Evolutionary conservation across 148 eudicot species (phyloP).

Genomic region (Chenopodium quinoa): DNA sequence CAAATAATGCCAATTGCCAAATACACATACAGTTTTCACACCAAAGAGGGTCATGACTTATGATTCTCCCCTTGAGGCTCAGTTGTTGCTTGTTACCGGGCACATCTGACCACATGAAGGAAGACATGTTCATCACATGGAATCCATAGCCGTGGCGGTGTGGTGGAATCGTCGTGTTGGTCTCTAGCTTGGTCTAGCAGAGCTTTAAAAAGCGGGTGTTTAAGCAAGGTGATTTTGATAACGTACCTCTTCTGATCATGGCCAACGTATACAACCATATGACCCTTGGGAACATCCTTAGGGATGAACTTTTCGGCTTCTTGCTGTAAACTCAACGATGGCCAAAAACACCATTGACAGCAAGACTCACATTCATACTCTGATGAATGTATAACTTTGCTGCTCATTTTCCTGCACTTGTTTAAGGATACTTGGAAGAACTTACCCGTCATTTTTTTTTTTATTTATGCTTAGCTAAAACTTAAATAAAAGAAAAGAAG

Average conservation of each 20-base stretch:
- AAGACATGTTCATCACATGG: slow-evolving; percentile 76
- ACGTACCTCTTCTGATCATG: slow-evolving; percentile 62
- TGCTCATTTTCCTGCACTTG: slow-evolving; percentile 30
- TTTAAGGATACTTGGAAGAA: slow-evolving; percentile 31
- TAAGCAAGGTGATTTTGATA: slow-evolving; percentile 61
- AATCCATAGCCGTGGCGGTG: slow-evolving; percentile 66
- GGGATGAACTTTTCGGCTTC: slow-evolving; percentile 51
- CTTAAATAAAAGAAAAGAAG: too few species aligned
- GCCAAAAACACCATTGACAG: slow-evolving; percentile 31
- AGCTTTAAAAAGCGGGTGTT: slow-evolving; percentile 68
- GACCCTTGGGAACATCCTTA: slow-evolving; percentile 89
- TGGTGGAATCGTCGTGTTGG: slow-evolving; percentile 46
- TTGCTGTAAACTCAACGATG: not conserved
- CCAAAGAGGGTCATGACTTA: not conserved
- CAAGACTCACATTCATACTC: slow-evolving; percentile 23
- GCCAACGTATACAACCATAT: slow-evolving; percentile 83
- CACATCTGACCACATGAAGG: slow-evolving; percentile 63
- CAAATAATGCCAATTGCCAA: slow-evolving; percentile 10
- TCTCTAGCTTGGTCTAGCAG: slow-evolving; percentile 81
- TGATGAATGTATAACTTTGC: slow-evolving; percentile 14
- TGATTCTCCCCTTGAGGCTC: not conserved
- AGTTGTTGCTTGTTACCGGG: slow-evolving; percentile 32
- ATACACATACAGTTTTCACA: not conserved
- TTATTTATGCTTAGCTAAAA: not conserved
- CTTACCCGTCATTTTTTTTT: slow-evolving; percentile 22